Conservation (phyloP, 306 rosid genomes). For the Medicago ruthenica region DNA sequence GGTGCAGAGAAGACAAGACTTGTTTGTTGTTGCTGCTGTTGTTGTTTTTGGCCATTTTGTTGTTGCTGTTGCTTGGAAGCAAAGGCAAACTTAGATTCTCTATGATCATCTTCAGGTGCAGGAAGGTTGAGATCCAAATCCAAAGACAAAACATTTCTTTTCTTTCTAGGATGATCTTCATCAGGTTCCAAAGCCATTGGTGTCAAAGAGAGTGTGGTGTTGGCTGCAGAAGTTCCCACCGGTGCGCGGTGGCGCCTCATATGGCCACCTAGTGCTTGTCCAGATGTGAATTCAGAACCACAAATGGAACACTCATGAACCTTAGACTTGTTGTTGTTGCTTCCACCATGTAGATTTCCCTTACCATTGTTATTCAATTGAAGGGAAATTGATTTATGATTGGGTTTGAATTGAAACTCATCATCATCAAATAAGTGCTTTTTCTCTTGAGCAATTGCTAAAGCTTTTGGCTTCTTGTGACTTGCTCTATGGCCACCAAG, state of each 20-base stretch:
- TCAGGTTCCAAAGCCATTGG: conserved; percentile 57
- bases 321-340: conserved; percentile 43
- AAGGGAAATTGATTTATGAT: conserved; percentile 46
- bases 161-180: conserved; percentile 58
- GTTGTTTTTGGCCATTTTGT: conserved; percentile 27
- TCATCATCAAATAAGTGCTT: conserved; percentile 54
- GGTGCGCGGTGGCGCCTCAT: conserved; percentile 87
- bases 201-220: conserved; percentile 58
- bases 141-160: conserved; percentile 59
- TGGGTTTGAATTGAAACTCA: conserved; percentile 53
- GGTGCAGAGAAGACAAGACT: conserved; percentile 65
- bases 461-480: conserved; percentile 79
- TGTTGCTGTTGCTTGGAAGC: conserved; percentile 66
- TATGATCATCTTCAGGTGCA: conserved; percentile 87
- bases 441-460: conserved; percentile 39
- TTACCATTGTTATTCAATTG: conserved; percentile 55
- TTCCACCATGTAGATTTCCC: conserved; percentile 43
- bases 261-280: conserved; percentile 93
- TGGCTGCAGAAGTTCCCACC: conserved; percentile 26
- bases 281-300: conserved; percentile 85
- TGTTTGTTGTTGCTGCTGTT: conserved; percentile 44
- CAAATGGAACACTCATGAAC: conserved; percentile 86
- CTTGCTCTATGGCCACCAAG: conserved; percentile 90
- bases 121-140: conserved; percentile 98
- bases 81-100: conserved; percentile 66